Percentiles rank a stretch among this genome's conserved stretches.
phyloP scores from a whole-genome alignment of 495 filamentous ascomycete species.

The Massariosphaeria phaeospora region DNA sequence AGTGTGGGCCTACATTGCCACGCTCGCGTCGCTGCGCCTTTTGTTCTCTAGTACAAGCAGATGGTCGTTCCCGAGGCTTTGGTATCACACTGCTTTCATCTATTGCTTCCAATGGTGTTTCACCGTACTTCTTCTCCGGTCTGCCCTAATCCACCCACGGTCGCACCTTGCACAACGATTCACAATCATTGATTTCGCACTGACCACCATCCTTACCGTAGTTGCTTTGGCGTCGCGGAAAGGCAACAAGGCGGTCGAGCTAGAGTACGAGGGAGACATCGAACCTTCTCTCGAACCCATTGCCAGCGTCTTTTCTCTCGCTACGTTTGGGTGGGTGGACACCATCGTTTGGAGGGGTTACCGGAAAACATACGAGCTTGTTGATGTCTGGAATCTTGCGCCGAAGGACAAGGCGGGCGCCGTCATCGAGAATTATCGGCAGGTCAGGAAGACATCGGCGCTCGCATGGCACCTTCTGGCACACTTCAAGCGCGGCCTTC shows the following conservation, averaged over 20 bases:
- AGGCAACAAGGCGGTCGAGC: constrained; percentile 81
- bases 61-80: constrained; percentile 62
- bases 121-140: constrained; percentile 71
- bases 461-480: constrained; percentile 75
- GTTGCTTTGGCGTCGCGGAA: constrained; percentile 78
- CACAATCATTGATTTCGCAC: constrained; percentile 62
- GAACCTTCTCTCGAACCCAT: constrained; percentile 79
- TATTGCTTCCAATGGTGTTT: constrained; percentile 83
- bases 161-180: constrained; percentile 58
- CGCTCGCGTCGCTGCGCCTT: constrained; percentile 68
- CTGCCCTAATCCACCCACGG: constrained; percentile 71
- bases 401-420: constrained; percentile 79
- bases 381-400: constrained; percentile 86
- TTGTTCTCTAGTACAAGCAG: constrained; percentile 63
- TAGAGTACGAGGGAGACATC: constrained; percentile 81
- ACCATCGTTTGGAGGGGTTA: constrained; percentile 87
- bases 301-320: constrained; percentile 81
- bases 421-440: constrained; percentile 75
- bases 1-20: constrained; percentile 77
- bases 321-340: constrained; percentile 89
- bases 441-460: constrained; percentile 74
- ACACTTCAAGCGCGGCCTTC: constrained; percentile 72
- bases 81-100: constrained; percentile 89
- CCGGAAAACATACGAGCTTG: constrained; percentile 71
- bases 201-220: constrained; percentile 66